These are phyloP conservation scores for Fusarium odoratissimum DNA, from an alignment of 2,329 filamentous ascomycete genomes.

Conservation along the genomic window DNA sequence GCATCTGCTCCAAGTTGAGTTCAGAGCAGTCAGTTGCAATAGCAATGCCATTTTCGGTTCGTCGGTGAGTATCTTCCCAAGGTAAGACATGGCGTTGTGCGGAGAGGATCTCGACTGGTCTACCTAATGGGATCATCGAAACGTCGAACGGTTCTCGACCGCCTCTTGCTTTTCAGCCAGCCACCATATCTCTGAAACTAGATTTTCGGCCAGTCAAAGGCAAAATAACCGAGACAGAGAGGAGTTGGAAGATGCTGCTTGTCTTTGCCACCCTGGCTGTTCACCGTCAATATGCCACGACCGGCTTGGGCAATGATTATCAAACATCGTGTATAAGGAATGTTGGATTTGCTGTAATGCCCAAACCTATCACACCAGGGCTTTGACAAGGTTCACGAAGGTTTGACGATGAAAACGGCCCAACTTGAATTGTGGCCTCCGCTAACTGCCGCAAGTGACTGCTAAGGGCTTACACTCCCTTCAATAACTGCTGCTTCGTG, in stretches of 20 bases:
- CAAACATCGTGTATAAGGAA: accelerated
- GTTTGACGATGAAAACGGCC: background rate
- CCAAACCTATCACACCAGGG: too few relatives aligned
- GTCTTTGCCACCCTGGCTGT: background rate
- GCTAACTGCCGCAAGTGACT: too few relatives aligned
- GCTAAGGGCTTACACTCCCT: background rate
- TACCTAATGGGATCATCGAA: background rate
- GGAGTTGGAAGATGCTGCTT: background rate
- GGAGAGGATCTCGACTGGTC: background rate
- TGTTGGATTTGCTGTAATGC: too few relatives aligned
- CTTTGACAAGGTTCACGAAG: background rate
- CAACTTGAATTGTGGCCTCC: too few relatives aligned
- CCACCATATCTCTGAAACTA: background rate
- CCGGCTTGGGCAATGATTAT: too few relatives aligned
- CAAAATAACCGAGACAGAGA: background rate
- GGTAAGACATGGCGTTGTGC: background rate
- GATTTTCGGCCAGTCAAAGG: background rate
- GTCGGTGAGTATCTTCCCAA: background rate
- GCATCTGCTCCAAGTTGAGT: too few relatives aligned
- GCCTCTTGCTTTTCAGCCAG: background rate
- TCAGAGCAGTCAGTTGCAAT: background rate
- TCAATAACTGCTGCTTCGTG: background rate
- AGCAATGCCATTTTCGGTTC: background rate
- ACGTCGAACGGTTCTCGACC: background rate
- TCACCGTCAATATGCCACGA: background rate